phyloP scores from a whole-genome alignment of 768 basidiomycete species.

The Serendipita sp. region DNA sequence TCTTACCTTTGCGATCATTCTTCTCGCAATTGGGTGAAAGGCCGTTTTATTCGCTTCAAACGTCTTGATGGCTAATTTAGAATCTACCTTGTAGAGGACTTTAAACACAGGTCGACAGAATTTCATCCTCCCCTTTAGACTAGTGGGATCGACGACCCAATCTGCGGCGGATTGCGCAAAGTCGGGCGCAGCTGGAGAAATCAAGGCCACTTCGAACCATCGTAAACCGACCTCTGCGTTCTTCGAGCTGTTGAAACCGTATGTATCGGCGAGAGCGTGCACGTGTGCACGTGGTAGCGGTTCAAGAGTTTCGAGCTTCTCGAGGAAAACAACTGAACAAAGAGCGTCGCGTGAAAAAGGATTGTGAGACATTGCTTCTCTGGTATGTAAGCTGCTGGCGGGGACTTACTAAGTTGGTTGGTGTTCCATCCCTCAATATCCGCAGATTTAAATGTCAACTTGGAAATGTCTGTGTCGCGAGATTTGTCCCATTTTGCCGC shows the following conservation, averaged over 20 bases:
- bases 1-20: constrained; percentile 56
- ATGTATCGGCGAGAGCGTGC: constrained; percentile 38
- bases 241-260: constrained; percentile 33
- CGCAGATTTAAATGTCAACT: constrained; percentile 36
- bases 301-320: constrained; percentile 48
- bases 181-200: constrained; percentile 33
- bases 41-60: constrained; percentile 32
- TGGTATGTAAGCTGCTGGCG: background rate
- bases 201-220: constrained; percentile 59
- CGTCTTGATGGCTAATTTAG: constrained; percentile 31
- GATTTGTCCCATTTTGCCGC: constrained; percentile 61
- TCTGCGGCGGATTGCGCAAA: constrained; percentile 38
- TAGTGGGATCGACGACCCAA: constrained; percentile 50
- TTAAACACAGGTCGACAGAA: constrained; percentile 60
- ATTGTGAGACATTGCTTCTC: background rate
- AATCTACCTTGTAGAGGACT: constrained; percentile 36
- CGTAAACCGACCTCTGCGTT: constrained; percentile 69
- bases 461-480: constrained; percentile 29
- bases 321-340: constrained; percentile 60
- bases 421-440: constrained; percentile 55
- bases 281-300: constrained; percentile 47
- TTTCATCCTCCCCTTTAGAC: constrained; percentile 67
- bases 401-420: constrained; percentile 52
- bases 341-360: background rate
- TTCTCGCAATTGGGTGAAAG: constrained; percentile 68